Conservation (phyloP, 768 basidiomycete genomes). For the Sarcomyxa edulis region DNA sequence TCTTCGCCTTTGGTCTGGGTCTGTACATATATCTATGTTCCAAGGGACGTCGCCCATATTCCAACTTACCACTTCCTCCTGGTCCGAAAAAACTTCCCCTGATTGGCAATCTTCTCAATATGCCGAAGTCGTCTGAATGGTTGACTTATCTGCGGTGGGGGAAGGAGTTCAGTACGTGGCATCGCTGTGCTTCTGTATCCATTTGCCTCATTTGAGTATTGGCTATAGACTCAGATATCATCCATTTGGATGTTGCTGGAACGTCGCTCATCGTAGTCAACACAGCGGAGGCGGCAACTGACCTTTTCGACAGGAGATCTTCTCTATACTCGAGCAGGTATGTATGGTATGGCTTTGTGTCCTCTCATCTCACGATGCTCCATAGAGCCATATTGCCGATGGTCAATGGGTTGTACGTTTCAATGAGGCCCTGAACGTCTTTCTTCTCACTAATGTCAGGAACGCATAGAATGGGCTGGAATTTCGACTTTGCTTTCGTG, state of each 20-base stretch:
- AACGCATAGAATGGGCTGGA: conserved; percentile 35
- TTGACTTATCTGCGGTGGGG: too few species aligned
- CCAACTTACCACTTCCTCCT: conserved; percentile 3
- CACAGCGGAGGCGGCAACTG: conserved; percentile 25
- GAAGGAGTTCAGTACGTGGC: too few species aligned
- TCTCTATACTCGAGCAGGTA: conserved; percentile 36
- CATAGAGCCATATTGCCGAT: conserved; percentile 24
- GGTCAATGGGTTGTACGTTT: conserved; percentile 20
- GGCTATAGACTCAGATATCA: conserved; percentile 27
- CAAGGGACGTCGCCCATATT: too few species aligned
- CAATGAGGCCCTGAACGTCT: too few species aligned
- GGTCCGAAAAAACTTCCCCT: too few species aligned
- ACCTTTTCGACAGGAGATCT: conserved; percentile 36
- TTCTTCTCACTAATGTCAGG: background rate
- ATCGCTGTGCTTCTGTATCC: too few species aligned
- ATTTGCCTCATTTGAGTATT: too few species aligned
- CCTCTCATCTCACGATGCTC: background rate
- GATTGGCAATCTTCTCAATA: too few species aligned
- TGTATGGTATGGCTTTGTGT: background rate
- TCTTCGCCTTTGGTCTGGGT: too few species aligned
- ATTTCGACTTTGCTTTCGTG: conserved; percentile 33
- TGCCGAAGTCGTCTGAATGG: too few species aligned
- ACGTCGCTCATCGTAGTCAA: conserved; percentile 30
- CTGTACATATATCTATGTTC: too few species aligned
- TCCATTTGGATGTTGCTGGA: conserved; percentile 24